Evolutionary conservation across 371 early-diverging fungal species (phyloP), one percentile per base, ranked within the genome.

Genomic region (Actinomucor elegans): DNA sequence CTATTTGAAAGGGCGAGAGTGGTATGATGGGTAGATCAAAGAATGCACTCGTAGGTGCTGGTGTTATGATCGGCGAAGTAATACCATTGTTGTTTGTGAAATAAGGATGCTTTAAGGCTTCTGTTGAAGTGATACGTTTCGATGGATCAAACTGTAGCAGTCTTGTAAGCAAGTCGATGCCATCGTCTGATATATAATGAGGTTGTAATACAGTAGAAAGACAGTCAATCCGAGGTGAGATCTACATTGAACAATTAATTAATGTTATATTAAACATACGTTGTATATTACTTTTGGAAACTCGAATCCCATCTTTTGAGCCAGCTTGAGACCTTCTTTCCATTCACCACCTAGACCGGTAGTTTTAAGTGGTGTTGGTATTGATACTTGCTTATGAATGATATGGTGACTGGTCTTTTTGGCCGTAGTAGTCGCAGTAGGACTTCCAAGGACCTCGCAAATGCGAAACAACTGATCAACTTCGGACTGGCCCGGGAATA

Each of bases 401-500:
- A 23, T 23, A n/a, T 43, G 38, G 17, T 37, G 18, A 18, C 28
- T 24, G 32, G 38, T 35, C 20, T 31, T 37, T 29, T 32, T 36
- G 5, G 15, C 41, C 11, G 29, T 35, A 36, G 36, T 37, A 12
- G 29, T 18, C 2, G 38, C 33, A 23, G 53, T 29, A 80, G 89
- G 58, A 61, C 62, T 59, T 21, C 90, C 89, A 17, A 88, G 70
- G 7, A 84, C 66, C 41, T 77, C 67, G 48, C 86, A 87, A 28
- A 92, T 90, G 29, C 85, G 64, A 44, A 79, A 85, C 17, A 97
- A 67, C 67, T 97, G 93, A 66, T 95, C 95, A 40, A 96, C 77
- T 70, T 97, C 97, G 41, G 89, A 90, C 23, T 76, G 79, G 15
- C 99, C 99, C 1, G 96, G 96, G 57, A 99, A 97, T 35, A 99